Evolutionary conservation across 768 basidiomycete species (phyloP), one percentile per base, ranked within the genome.

Genomic region (Mycena venus): DNA sequence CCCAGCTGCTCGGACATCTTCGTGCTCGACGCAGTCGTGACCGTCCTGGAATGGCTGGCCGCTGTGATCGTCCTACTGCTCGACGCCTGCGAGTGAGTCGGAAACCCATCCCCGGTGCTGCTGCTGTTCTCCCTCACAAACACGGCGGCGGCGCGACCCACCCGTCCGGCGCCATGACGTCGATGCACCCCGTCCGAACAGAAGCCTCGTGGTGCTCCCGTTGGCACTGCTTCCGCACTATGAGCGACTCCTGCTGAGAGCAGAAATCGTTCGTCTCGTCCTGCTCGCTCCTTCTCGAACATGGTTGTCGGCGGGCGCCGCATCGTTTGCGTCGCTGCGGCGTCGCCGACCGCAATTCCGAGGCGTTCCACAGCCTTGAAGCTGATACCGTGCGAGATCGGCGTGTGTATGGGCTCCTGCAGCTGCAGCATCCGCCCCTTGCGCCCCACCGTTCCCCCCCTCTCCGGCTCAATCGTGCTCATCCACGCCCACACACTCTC

Each of bases 281-380:
- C 47, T 76, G 71, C 27, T 73, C 75, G 58, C 72, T 73, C 66
- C 70, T 72, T 73, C 44, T 70, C 75, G 9, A 59, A 36, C 15
- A 77, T 42, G 40, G 72, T 61, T 25, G 65, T 64, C 40, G 34
- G 64, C 36, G 68, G 72, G 53, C 60, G 40, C 7, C 49, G 40
- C 59, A 49, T 51, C 25, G 60, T 15, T 53, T 58, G 55, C 75
- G 17, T 32, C 21, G 49, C 66, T 5, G 49, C 70, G 17, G 70
- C 32, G 6, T 55, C 67, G 10, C 66, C 68, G 7, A 49, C 68
- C 42, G 44, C 38, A 32, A 78, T 78, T 9, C 77, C 77, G 2
- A 78, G 60, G 7, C 74, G 67, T 31, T 66, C 74, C 31, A 72
- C 74, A 51, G 77, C 77, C 65, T 78, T 78, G 23, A 74, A 71